Evolutionary conservation across 2,329 filamentous ascomycete genomes (phyloP), one percentile per base, ranked within the genome.

Genomic region (Aureobasidium subglaciale): DNA sequence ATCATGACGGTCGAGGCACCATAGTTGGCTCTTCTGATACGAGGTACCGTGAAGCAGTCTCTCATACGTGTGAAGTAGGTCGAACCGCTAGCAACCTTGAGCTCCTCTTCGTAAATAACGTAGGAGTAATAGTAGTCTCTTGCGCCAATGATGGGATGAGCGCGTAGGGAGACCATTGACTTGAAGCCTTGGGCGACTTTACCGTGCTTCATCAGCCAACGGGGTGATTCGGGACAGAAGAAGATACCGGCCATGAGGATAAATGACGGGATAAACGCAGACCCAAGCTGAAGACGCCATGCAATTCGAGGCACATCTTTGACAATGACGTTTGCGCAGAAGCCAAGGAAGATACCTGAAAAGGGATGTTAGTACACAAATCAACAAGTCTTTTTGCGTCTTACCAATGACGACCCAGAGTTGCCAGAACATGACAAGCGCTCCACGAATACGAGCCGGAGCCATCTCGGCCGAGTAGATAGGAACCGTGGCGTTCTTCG

Each of bases 371-470:
- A 35, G 22, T 4, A n/a, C 5, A 20, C 1, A 20, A 6, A n/a
- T 3, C 15, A n/a, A n/a, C 18, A 18, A 9, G 15, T 37, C 10
- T 7, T 7, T 6, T 24, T 15, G 20, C 16, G 5, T 6, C 48
- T 32, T 41, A 52, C 61, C 65, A 42, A 60, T 58, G 4, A 66
- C 66, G 45, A 65, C 63, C 81, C 83, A 86, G 68, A 86, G 76
- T 70, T 91, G 85, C 87, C 88, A 92, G 59, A 84, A 84, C 87
- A 92, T 92, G 60, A 91, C 87, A 16, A 93, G 75, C 7, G 85
- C 72, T 6, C 84, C 83, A 9, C 75, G 68, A 53, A 86, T 79
- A 4, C 73, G 72, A 2, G 75, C 67, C 3, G 69, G 70, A 62
- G 83, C 78, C 53, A 68, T 70, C 59, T 72, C 71, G 9, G 72